Evolutionary conservation across 108 stramenopile species (phyloP).

Genomic region (Skeletonema grethae): DNA sequence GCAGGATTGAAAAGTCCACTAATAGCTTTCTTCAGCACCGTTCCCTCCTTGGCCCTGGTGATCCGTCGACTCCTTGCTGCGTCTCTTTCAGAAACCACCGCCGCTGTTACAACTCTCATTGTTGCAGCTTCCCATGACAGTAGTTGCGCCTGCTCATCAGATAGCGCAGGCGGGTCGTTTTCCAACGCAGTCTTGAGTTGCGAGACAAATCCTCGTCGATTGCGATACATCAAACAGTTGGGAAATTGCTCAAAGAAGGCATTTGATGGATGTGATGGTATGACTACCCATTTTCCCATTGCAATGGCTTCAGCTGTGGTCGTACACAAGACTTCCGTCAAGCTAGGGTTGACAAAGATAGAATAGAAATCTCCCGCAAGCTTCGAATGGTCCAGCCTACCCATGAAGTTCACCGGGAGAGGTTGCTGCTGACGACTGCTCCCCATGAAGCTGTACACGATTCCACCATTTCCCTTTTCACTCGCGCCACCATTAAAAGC

Average conservation of each 20-base stretch:
- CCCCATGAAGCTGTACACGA: slow-evolving; percentile 12
- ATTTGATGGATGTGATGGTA: slow-evolving; percentile 79
- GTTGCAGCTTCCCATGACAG: slow-evolving; percentile 86
- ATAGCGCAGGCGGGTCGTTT: slow-evolving; percentile 55
- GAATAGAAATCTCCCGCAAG: slow-evolving; percentile 56
- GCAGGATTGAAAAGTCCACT: slow-evolving; percentile 28
- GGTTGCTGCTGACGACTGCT: slow-evolving; percentile 27
- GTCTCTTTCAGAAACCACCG: slow-evolving; percentile 58
- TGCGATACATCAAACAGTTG: slow-evolving; percentile 72
- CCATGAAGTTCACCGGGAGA: slow-evolving; percentile 69
- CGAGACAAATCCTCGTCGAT: slow-evolving; percentile 52
- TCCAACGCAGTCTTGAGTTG: slow-evolving; percentile 54
- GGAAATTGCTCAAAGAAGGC: slow-evolving; percentile 73
- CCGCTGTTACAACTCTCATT: slow-evolving; percentile 59
- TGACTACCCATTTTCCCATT: slow-evolving; percentile 85
- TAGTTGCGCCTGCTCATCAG: slow-evolving; percentile 27
- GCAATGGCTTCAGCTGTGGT: slow-evolving; percentile 87
- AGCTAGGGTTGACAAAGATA: slow-evolving; percentile 78
- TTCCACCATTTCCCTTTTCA: slow-evolving; percentile 14
- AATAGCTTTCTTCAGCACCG: slow-evolving; percentile 24
- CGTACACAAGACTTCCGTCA: slow-evolving; percentile 86
- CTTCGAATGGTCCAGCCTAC: slow-evolving; percentile 62
- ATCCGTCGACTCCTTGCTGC: slow-evolving; percentile 53
- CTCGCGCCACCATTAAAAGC: slow-evolving; percentile 46
- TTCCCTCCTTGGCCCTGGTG: slow-evolving; percentile 26